These are phyloP conservation scores for Setaria viridis DNA, from an alignment of 202 grass and related monocot genomes.

Conservation along the genomic window DNA sequence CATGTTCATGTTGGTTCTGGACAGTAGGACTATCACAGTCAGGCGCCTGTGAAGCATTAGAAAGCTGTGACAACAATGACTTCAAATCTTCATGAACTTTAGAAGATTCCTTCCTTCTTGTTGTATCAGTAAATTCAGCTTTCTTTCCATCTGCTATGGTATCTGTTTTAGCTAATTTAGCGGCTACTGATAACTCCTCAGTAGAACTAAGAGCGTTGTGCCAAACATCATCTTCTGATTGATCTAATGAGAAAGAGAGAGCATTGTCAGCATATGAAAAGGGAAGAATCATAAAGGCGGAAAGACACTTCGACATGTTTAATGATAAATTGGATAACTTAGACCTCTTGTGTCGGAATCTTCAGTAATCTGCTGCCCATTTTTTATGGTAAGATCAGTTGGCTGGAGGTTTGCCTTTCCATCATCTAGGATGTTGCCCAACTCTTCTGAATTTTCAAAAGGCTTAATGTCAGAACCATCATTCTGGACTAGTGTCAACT, in stretches of 20 bases:
- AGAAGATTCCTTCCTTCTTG: slow-evolving; percentile 57
- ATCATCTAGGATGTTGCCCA: slow-evolving; percentile 26
- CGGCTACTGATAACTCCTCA: not conserved
- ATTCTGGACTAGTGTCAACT: slow-evolving; percentile 14
- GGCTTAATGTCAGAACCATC: not conserved
- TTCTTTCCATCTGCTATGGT: slow-evolving; percentile 22
- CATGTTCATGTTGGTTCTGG: slow-evolving; percentile 61
- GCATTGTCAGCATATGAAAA: slow-evolving; percentile 24
- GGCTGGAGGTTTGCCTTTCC: not conserved
- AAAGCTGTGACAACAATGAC: slow-evolving; percentile 76
- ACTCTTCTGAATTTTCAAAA: slow-evolving; percentile 29
- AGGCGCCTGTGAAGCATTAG: slow-evolving; percentile 48
- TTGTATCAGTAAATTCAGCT: slow-evolving; percentile 40
- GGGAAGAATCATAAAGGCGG: not conserved
- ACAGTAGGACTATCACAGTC: slow-evolving; percentile 53
- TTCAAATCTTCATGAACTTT: slow-evolving; percentile 77
- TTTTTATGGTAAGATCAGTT: slow-evolving; percentile 14
- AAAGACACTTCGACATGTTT: not conserved
- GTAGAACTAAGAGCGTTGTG: slow-evolving; percentile 42
- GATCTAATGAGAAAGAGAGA: slow-evolving; percentile 9
- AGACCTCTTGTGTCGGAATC: slow-evolving; percentile 28
- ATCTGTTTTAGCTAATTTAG: slow-evolving; percentile 13
- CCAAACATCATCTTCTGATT: slow-evolving; percentile 48
- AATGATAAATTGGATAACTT: not conserved
- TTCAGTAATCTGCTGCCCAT: slow-evolving; percentile 20